Evolutionary conservation across 23 red algal genomes (phyloP).

Genomic region (Cyanidioschyzon merolae): DNA sequence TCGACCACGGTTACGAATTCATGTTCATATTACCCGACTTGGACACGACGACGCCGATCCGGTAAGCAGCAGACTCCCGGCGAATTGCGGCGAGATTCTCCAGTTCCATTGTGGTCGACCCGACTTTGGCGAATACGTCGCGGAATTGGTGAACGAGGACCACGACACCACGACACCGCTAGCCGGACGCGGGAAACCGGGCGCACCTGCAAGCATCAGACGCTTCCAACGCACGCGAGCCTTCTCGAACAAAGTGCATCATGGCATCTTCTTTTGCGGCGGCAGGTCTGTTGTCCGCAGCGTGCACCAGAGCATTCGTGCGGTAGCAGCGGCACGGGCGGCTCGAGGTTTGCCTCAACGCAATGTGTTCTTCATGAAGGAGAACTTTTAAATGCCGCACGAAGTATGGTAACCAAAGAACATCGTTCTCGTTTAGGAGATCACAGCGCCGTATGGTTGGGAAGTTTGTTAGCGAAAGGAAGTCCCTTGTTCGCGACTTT

Average conservation of each 20-base stretch:
- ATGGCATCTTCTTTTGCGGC: constrained; percentile 2
- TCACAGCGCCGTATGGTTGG: too few species aligned
- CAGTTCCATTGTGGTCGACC: background rate
- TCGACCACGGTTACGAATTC: background rate
- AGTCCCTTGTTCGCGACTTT: too few species aligned
- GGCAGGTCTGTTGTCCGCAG: background rate
- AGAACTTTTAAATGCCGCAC: constrained; percentile 11
- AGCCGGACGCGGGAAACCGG: background rate
- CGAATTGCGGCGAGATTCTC: background rate
- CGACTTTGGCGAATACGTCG: background rate
- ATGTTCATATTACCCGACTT: background rate
- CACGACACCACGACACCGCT: background rate
- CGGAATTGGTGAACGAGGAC: background rate
- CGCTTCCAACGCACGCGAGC: constrained; percentile 8
- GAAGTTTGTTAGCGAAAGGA: too few species aligned
- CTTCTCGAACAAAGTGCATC: constrained; percentile 14
- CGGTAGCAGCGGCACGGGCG: background rate
- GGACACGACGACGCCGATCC: too few species aligned
- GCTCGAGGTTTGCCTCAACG: background rate
- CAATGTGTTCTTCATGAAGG: constrained; percentile 15
- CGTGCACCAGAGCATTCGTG: background rate
- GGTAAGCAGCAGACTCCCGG: background rate
- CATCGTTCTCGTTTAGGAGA: too few species aligned
- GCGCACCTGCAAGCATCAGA: background rate
- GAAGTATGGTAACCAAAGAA: too few species aligned